phyloP scores from a whole-genome alignment of 208 protist genomes.

The Leptomonas seymouri region DNA sequence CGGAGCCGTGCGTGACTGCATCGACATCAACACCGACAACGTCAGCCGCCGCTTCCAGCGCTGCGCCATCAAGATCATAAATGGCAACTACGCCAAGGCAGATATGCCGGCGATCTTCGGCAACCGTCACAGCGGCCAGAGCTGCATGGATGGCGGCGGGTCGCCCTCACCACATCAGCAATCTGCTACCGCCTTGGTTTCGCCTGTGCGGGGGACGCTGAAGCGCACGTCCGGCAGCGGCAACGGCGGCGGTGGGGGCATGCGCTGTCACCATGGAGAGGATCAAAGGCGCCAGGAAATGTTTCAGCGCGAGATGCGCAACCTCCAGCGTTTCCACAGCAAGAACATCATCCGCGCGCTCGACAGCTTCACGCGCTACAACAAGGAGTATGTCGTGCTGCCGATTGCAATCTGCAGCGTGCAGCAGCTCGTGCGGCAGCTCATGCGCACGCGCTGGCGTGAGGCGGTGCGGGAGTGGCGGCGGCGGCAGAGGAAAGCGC shows the following conservation, averaged over 20 bases:
- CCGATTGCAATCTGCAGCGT: slow-evolving; percentile 83
- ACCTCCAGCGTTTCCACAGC: slow-evolving; percentile 86
- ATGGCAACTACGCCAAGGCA: background rate
- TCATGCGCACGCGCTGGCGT: slow-evolving; percentile 34
- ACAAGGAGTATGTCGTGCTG: slow-evolving; percentile 82
- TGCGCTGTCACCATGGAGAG: slow-evolving; percentile 28
- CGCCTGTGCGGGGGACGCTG: background rate
- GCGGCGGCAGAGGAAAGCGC: background rate
- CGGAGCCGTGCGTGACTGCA: slow-evolving; percentile 78
- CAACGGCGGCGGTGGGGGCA: background rate
- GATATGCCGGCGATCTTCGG: slow-evolving; percentile 12
- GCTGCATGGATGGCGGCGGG: background rate
- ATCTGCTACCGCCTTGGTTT: background rate
- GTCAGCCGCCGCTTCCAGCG: slow-evolving; percentile 37
- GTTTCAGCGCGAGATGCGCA: slow-evolving; percentile 57
- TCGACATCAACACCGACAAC: slow-evolving; percentile 64
- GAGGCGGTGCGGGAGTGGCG: slow-evolving; percentile 31
- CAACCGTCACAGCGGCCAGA: background rate
- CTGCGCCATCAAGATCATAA: slow-evolving; percentile 61
- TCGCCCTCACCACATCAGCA: background rate
- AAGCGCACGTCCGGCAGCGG: slow-evolving; percentile 20
- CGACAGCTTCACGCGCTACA: slow-evolving; percentile 79
- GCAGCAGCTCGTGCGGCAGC: slow-evolving; percentile 65
- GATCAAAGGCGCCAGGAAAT: slow-evolving; percentile 23
- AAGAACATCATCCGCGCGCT: slow-evolving; percentile 72